Evolutionary conservation across 108 stramenopile species (phyloP), one percentile per base, ranked within the genome.

Genomic region (Bacterosira constricta): DNA sequence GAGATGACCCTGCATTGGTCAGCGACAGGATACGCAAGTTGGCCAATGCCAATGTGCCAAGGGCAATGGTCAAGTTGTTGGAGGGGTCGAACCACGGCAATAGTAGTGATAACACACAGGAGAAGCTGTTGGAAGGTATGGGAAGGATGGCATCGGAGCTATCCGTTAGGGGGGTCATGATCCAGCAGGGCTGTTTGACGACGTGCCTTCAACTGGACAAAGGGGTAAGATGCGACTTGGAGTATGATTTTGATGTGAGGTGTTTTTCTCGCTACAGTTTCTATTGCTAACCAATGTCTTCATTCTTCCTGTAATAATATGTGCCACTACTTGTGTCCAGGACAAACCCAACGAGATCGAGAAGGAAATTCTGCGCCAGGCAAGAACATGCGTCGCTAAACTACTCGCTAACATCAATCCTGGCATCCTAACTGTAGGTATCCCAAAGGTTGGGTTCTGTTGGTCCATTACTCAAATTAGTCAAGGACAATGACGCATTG

Each of bases 351-450:
- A 78, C 21, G 90, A 88, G 37, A 60, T 82, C 23, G 83, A 85
- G 35, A 89, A 92, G 44, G 92, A 93, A 66, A 84, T 89, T 44
- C 56, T 90, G 20, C 78, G 87, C 29, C 75, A 56, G 20, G 95
- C 97, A 6, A 84, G 89, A 31, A 95, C 96, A 56, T 94, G 92
- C 52, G 77, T 98, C 50, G 97, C 96, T 21, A 98, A 98, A 73
- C 62, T 96, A 44, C 90, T 99, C 12, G 91, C 98, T 20, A 98
- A 98, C 6, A 97, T 92, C 6, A 97, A 99, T 64, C 99, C 98
- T 13, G 61, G 75, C 66, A 56, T 97, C 11, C 69, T 99, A 15
- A 97, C 91, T 23, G 93, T n/a, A n/a, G n/a, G n/a, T 95, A 39
- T 87, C 91, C 17, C 95, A 96, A 74, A 71, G 92, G 27, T 83